Conservation (phyloP, 2,329 filamentous ascomycete species). For the Albifimbria verrucaria region DNA sequence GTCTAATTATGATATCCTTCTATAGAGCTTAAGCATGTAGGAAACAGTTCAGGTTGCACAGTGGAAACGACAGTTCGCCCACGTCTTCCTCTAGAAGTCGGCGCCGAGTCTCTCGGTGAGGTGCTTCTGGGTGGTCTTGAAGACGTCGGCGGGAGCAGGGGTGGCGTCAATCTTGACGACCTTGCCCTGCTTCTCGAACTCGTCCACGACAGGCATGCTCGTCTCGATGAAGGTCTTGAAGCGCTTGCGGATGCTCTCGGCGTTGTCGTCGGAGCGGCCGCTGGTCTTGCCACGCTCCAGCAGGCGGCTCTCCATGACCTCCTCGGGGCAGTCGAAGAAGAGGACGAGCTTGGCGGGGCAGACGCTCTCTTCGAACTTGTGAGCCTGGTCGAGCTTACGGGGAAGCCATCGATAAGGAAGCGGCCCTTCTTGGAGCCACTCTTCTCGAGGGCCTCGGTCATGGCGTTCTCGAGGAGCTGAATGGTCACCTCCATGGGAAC, state of each 20-base stretch:
- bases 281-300: slow-evolving; percentile 90
- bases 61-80: background rate
- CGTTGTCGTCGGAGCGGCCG: slow-evolving; percentile 89
- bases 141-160: slow-evolving; percentile 60
- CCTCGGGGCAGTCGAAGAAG: slow-evolving; percentile 92
- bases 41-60: too few relatives aligned
- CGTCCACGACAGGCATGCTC: slow-evolving; percentile 93
- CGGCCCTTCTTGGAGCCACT: slow-evolving; percentile 52
- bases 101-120: slow-evolving; percentile 47
- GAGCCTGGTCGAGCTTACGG: slow-evolving; percentile 93
- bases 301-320: slow-evolving; percentile 79
- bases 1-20: too few relatives aligned
- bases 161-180: slow-evolving; percentile 80
- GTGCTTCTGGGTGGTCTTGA: slow-evolving; percentile 47
- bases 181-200: slow-evolving; percentile 71
- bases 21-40: too few relatives aligned
- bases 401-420: slow-evolving; percentile 83
- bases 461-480: slow-evolving; percentile 88
- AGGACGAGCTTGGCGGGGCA: slow-evolving; percentile 81
- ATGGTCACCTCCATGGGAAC: slow-evolving; percentile 99
- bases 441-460: slow-evolving; percentile 65
- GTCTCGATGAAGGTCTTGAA: slow-evolving; percentile 94
- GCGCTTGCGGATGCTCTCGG: slow-evolving; percentile 91
- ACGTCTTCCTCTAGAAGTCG: slow-evolving; percentile 18
- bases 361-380: slow-evolving; percentile 88